These are phyloP conservation scores for Ampelocalamus luodianensis DNA, from an alignment of 176 grass and related monocot species.

Conservation along the genomic window DNA sequence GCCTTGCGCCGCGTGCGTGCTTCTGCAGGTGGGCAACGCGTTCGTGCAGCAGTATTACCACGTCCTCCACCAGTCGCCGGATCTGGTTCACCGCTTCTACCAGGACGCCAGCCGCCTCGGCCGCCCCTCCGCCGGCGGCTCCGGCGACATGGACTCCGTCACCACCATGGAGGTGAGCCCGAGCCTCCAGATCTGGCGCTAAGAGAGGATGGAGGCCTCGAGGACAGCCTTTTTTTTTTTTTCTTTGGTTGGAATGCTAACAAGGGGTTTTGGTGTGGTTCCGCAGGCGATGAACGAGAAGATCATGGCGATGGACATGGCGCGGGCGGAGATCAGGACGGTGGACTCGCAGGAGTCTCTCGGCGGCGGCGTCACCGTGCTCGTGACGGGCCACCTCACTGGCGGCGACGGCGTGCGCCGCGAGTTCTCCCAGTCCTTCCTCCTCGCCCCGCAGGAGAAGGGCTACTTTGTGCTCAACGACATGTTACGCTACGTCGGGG, in stretches of 20 bases:
- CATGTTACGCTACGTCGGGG: conserved; percentile 62
- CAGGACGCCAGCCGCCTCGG: conserved; percentile 83
- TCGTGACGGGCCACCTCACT: conserved; percentile 72
- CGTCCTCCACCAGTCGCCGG: conserved; percentile 83
- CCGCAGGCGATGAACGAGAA: conserved; percentile 74
- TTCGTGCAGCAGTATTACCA: conserved; percentile 93
- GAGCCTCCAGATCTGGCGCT: conserved; percentile 31
- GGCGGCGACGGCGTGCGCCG: conserved; percentile 49
- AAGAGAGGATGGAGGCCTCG: not conserved
- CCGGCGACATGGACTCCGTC: conserved; percentile 61
- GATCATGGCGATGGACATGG: conserved; percentile 82
- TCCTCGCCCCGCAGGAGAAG: conserved; percentile 86
- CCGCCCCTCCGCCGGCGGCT: conserved; percentile 47
- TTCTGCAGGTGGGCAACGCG: conserved; percentile 75
- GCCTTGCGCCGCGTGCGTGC: not conserved
- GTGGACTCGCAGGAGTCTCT: conserved; percentile 81
- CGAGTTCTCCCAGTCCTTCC: conserved; percentile 85
- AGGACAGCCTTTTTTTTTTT: not conserved
- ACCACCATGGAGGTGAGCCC: conserved; percentile 67
- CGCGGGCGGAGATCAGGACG: conserved; percentile 71
- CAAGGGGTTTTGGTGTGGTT: conserved; percentile 16
- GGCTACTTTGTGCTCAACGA: conserved; percentile 89
- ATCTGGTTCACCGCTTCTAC: conserved; percentile 86
- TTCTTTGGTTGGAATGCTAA: not conserved
- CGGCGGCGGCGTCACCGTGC: conserved; percentile 68